These are phyloP conservation scores for Epichloe gansuensis DNA, from an alignment of 2,329 filamentous ascomycete genomes.

Conservation along the genomic window DNA sequence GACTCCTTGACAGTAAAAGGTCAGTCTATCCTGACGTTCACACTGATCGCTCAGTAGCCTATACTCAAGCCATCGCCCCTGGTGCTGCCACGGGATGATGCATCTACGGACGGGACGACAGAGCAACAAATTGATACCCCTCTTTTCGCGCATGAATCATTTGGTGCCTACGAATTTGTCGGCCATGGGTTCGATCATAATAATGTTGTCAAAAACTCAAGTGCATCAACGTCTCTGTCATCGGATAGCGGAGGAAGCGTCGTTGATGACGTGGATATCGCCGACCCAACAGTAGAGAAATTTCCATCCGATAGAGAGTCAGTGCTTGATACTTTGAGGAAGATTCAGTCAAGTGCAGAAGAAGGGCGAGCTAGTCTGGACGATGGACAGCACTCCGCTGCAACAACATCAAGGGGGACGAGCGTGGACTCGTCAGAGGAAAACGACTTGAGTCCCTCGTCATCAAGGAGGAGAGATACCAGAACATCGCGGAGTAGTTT, in stretches of 20 bases:
- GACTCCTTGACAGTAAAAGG: not conserved
- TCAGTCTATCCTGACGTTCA: conserved; percentile 8
- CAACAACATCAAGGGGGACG: conserved; percentile 18
- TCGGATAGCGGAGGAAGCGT: conserved; percentile 10
- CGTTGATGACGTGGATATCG: conserved; percentile 20
- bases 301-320: conserved; percentile 33
- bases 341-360: conserved; percentile 30
- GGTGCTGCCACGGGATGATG: not conserved
- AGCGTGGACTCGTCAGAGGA: conserved; percentile 27
- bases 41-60: conserved; percentile 9
- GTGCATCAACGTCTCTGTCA: conserved; percentile 7
- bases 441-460: conserved; percentile 21
- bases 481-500: conserved; percentile 21
- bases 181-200: conserved; percentile 21
- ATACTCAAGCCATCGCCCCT: conserved; percentile 5
- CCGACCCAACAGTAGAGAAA: conserved; percentile 35
- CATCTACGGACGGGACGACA: not conserved
- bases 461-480: conserved; percentile 19
- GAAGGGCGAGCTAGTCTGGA: conserved; percentile 26
- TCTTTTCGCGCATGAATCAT: conserved; percentile 34
- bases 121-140: conserved; percentile 16
- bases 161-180: conserved; percentile 26
- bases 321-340: conserved; percentile 32
- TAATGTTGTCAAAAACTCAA: conserved; percentile 9
- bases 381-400: conserved; percentile 24